These are phyloP conservation scores for Xylariaceae sp. DNA, from an alignment of 2,329 filamentous ascomycete species.

Conservation along the genomic window DNA sequence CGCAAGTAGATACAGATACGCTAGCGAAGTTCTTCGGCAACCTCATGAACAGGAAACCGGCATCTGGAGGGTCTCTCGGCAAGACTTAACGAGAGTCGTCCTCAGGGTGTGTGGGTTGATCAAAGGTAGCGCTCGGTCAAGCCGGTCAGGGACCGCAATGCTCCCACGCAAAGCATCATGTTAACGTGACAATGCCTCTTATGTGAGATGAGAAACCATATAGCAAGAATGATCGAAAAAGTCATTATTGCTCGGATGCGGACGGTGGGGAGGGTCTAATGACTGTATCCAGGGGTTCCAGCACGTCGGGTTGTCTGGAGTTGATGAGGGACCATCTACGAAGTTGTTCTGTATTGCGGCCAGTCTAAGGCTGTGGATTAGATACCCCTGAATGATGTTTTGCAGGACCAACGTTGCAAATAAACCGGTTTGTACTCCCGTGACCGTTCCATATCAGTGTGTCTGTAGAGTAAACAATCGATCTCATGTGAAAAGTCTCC, in stretches of 20 bases:
- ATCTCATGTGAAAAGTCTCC: neutral
- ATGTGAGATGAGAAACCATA: neutral
- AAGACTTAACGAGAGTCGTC: conserved; percentile 19
- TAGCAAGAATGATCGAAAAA: neutral
- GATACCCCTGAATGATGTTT: conserved; percentile 25
- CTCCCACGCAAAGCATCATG: neutral
- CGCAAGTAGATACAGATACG: conserved; percentile 51
- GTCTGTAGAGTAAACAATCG: too few species aligned
- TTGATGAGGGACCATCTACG: conserved; percentile 14
- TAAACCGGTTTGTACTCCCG: neutral
- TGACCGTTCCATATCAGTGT: too few species aligned
- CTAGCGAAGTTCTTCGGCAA: conserved; percentile 56
- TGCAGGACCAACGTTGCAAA: conserved; percentile 2
- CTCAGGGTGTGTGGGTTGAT: neutral
- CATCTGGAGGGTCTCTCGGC: conserved; percentile 21
- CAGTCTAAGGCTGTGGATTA: conserved; percentile 26
- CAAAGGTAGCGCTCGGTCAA: neutral
- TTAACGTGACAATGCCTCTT: neutral
- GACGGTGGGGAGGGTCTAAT: neutral
- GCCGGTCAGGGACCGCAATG: neutral
- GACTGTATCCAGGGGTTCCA: conserved; percentile 7
- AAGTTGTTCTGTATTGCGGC: conserved; percentile 22
- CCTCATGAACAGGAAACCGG: conserved; percentile 51
- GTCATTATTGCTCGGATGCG: neutral
- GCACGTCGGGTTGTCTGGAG: conserved; percentile 10